Base-by-base conservation (phyloP, 2,329 filamentous ascomycete genomes). In the Aspergillus caelatus region DNA sequence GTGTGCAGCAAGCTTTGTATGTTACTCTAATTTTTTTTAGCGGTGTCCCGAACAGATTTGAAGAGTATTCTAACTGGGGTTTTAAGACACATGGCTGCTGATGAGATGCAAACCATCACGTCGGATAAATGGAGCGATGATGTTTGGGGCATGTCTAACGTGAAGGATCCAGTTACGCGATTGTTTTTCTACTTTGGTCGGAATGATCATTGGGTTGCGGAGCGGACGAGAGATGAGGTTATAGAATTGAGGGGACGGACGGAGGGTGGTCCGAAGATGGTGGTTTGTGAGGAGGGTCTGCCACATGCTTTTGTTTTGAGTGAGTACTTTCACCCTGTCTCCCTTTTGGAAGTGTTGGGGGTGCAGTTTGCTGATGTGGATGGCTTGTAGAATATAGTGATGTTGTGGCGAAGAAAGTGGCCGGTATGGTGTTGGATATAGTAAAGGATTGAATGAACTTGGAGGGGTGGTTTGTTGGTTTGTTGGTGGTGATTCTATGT, bases 131-230 rank as follows among this genome's bases (percentile, higher is more conserved):
- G 86, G 85, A 81, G 81, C 23, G 81, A 83, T 61, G 84, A 87
- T 62, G 77, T 89, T 46, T 89, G 87, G 87, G 86, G 86, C 1
- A 79, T 81, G 23, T 75, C 77, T 1, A 60, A 62, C 28, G 67
- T 64, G 0, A 57, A 66, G 1, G 71, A 78, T 53, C 71, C 78
- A 9, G 73, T 80, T 2, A 77, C 82, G 3, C 81, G 80, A 57
- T 65, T 89, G 48, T 82, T 83, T 58, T 87, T 89, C 70, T 83
- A 87, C 67, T 89, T 88, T 72, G 86, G 84, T 1, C 77, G 82
- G 41, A 77, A 84, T 55, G 87, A 89, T 70, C 85, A 88, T 69
- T 89, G 87, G 87, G 84, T 89, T 30, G 85, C 86, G 1, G 80
- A 86, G 65, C 76, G 79, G 68, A 88, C 86, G 34, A 78, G 86